Base-by-base conservation (phyloP, 192 early-diverging fungal genomes). In the Allomyces arbusculus region DNA sequence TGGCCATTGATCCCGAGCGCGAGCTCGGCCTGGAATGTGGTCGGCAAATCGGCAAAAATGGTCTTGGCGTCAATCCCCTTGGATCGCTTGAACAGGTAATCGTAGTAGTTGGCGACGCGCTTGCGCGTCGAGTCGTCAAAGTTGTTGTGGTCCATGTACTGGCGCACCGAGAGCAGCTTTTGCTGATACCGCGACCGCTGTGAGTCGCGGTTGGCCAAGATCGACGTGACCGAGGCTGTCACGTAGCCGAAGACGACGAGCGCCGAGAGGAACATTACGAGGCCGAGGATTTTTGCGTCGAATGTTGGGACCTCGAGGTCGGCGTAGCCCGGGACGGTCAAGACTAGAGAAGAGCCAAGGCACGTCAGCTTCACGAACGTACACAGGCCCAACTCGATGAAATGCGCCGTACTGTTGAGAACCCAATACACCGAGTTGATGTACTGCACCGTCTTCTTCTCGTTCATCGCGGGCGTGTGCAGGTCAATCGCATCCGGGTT, bases 101-200 rank as follows among this genome's bases (percentile, higher is more conserved):
- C 67, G 67, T 67, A 67, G 67, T 67, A 67, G 10, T 67, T 44
- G 33, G 40, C 11, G 14, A 67, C 64, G 26, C 67, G 61, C 66
- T 68, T 23, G 2, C 40, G 67, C 67, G 40, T 67, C 33, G 23
- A 19, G 11, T 23, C 14, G 65, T 67, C 67, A 23, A 67, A 28
- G 12, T 67, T 11, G 33, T 43, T 24, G 65, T 67, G 23, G 23
- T 67, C 40, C 63, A 67, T 63, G 43, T 67, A 67, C 10, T 67
- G 67, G 40, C 23, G 23, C 44, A 67, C 67, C 10, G 14, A 14
- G 11, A 25, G 22, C 67, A 67, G 23, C 40, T 67, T 67, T 66
- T 67, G 67, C 11, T 67, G 67, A 11, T 67, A 67, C 23, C 67
- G 23, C 33, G 40, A 23, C 11, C 67, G 26, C 24, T 43, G 61